Percentiles rank a stretch among this genome's conserved stretches.
Conservation (phyloP, 176 grass and related monocot genomes). For the Eragrostis curvula region DNA sequence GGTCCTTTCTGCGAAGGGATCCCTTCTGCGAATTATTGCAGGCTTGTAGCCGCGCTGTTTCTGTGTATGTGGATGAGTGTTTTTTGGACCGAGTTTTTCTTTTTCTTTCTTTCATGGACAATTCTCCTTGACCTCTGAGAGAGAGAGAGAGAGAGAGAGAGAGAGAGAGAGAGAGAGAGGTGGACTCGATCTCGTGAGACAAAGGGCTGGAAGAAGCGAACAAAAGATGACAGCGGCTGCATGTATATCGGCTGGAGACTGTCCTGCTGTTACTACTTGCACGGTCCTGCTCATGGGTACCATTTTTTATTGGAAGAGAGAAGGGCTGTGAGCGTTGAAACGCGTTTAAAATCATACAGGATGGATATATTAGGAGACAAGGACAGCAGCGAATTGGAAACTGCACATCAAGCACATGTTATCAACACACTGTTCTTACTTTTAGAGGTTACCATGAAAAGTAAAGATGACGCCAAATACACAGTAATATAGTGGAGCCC, state of each 20-base stretch:
- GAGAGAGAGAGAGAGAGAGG: conserved; percentile 28
- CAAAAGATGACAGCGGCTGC: conserved; percentile 59
- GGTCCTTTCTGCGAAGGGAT: conserved; percentile 44
- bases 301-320: conserved; percentile 12
- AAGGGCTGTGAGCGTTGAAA: conserved; percentile 16
- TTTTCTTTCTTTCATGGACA: neutral
- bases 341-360: conserved; percentile 27
- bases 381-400: conserved; percentile 3
- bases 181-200: conserved; percentile 44
- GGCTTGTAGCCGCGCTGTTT: neutral
- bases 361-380: neutral
- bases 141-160: conserved; percentile 10
- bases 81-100: conserved; percentile 32
- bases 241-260: conserved; percentile 65
- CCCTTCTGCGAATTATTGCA: conserved; percentile 63
- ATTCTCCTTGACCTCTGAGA: neutral
- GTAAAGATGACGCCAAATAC: neutral
- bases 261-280: conserved; percentile 9
- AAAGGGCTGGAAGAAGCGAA: conserved; percentile 46
- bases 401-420: neutral
- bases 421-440: conserved; percentile 5
- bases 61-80: conserved; percentile 68
- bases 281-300: neutral
- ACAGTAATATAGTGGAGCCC: too few relatives aligned
- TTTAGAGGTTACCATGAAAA: neutral